Conservation (phyloP, 2,329 filamentous ascomycete genomes). For the Aspergillus hortae region DNA sequence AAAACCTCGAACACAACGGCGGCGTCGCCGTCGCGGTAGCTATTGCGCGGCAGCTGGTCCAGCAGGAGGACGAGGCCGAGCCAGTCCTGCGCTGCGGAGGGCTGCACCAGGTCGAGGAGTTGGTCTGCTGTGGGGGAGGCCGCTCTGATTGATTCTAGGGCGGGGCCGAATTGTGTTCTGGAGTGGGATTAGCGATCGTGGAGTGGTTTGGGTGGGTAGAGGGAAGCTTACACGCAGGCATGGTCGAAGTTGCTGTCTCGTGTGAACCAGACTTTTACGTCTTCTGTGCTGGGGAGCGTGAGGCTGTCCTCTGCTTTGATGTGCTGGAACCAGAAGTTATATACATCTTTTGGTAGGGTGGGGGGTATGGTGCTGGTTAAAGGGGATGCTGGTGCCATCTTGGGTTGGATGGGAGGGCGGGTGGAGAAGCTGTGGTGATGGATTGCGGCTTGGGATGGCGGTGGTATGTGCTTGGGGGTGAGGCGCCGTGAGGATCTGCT, state of each 20-base stretch:
- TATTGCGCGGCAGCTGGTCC: constrained; percentile 62
- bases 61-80: constrained; percentile 56
- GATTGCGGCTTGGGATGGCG: background rate
- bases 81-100: constrained; percentile 15
- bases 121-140: background rate
- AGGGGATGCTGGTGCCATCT: background rate
- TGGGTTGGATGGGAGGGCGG: background rate
- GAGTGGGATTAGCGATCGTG: background rate
- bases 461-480: background rate
- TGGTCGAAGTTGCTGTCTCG: background rate
- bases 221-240: background rate
- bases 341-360: background rate
- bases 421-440: background rate
- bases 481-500: background rate
- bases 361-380: background rate
- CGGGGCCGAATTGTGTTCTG: background rate
- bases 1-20: constrained; percentile 52
- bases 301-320: constrained; percentile 12
- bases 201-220: background rate
- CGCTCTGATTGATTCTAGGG: background rate
- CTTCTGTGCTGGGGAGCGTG: constrained; percentile 14
- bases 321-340: constrained; percentile 22
- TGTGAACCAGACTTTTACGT: constrained; percentile 5
- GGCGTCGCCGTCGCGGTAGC: constrained; percentile 51
- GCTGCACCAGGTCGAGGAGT: constrained; percentile 14